Evolutionary conservation across 2,329 filamentous ascomycete genomes (phyloP), one percentile per base, ranked within the genome.

Genomic region (Coleophoma eucalyptorum): DNA sequence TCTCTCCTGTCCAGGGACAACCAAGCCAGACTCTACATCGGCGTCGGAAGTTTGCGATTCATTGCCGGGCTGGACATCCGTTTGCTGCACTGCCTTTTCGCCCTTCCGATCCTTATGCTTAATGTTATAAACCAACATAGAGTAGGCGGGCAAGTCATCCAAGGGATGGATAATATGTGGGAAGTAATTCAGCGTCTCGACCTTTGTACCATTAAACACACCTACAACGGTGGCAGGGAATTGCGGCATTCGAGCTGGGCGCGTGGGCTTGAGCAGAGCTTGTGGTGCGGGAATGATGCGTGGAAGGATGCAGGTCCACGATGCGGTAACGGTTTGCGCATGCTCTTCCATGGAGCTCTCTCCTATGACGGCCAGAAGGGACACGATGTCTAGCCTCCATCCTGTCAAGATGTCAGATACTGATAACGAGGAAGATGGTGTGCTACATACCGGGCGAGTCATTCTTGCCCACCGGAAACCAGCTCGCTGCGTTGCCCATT

Each of bases 281-380:
- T 85, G 81, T 1, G 82, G 81, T 1, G 82, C 82, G 8, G 81
- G 82, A 26, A 85, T 74, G 47, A 85, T 74, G 45, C 81, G 76
- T 26, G 82, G 82, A 3, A 84, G 69, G 37, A 80, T 72, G 56
- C 79, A 81, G 33, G 80, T 71, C 54, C 74, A 71, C 10, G 78
- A 80, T n/a, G 80, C 75, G 2, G 80, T 83, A 54, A 83, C 75
- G 46, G 77, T 72, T 62, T 84, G 81, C 2, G 76, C 69, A 60
- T 84, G 80, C 53, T 79, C 76, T 41, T 76, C 72, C 54, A 84
- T 80, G 16, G 77, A 76, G 2, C 74, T 76, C 66, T 84, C 81
- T 62, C 81, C 81, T 50, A 84, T 80, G 58, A 85, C 78, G 53
- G 81, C 81, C 48, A 85, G 75, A 31, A 85, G 75, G 34, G 79